These are phyloP conservation scores for Xylariomycetidae sp. DNA, from an alignment of 2,329 filamentous ascomycete genomes.

Conservation along the genomic window DNA sequence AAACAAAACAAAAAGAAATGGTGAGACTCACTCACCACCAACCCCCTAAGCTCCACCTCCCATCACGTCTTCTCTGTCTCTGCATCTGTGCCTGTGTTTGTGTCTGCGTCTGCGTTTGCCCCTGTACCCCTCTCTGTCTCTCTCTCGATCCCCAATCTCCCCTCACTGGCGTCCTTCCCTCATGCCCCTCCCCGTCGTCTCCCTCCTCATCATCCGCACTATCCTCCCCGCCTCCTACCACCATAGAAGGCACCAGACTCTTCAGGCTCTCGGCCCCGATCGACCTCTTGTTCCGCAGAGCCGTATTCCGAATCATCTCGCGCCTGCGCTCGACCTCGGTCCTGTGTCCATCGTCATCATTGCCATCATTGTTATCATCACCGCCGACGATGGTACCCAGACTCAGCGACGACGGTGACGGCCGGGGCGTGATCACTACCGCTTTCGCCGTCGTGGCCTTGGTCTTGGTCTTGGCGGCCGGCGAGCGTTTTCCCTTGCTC, in stretches of 20 bases:
- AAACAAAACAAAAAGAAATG: too few relatives aligned
- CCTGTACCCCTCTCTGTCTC: slow-evolving; percentile 6
- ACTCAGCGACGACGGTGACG: too few relatives aligned
- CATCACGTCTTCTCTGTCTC: slow-evolving; percentile 8
- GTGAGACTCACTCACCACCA: slow-evolving; percentile 24
- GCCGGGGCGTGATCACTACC: too few relatives aligned
- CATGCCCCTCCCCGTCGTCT: too few relatives aligned
- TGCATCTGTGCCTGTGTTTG: not conserved
- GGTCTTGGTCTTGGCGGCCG: slow-evolving; percentile 6
- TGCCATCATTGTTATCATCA: too few relatives aligned
- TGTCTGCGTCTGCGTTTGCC: not conserved
- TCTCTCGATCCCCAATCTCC: too few relatives aligned
- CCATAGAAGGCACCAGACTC: slow-evolving; percentile 24
- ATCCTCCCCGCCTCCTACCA: slow-evolving; percentile 13
- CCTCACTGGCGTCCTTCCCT: too few relatives aligned
- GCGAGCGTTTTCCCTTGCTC: slow-evolving; percentile 9
- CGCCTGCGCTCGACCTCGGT: slow-evolving; percentile 15
- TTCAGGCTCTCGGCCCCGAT: slow-evolving; percentile 25
- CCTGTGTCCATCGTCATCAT: too few relatives aligned
- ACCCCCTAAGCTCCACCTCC: slow-evolving; percentile 20
- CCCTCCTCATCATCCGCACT: slow-evolving; percentile 4
- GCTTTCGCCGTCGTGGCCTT: too few relatives aligned
- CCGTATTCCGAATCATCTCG: slow-evolving; percentile 19
- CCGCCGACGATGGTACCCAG: too few relatives aligned
- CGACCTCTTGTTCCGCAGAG: slow-evolving; percentile 23